Base-by-base conservation (phyloP, 2,329 filamentous ascomycete genomes). In the Nothomitra cinnamomea region DNA sequence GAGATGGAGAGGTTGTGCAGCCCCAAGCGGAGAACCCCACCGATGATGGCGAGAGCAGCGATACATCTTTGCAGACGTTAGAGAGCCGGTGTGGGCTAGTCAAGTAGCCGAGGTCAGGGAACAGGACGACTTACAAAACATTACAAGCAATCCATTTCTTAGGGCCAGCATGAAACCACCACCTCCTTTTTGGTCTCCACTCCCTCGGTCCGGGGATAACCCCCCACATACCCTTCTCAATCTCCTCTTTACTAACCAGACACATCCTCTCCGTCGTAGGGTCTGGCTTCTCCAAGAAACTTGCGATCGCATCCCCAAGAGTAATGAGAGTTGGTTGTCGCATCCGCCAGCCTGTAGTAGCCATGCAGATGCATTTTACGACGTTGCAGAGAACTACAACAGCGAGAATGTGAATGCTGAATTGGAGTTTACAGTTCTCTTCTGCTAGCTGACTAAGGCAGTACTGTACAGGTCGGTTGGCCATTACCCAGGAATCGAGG, bases 381-480 rank as follows among this genome's bases (percentile, higher is more conserved):
- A 15, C 17, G n/a, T 53, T 53, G 24, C 51, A 53, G 1, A 19
- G 2, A n/a, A 53, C 45, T 5, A 53, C 51, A 13, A 51, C 49
- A 13, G 36, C 7, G 21, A 51, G 24, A n/a, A 51, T 51, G 13
- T 47, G 43, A 10, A 47, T 12, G 22, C 43, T 47, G 22, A 47
- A 47, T 15, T 47, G 43, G 6, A 47, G 43, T 17, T 15, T 47
- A 15, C 43, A 47, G 7, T 25, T 47, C 13, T 47, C 43, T 1
- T 8, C 10, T 3, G 17, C 43, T 1, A 2, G 43, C 21, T 25
- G 6, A 13, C 6, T 12, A 24, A 47, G 43, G 21, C 43, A 47
- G 22, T 47, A 47, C 10, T 3, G 3, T 5, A 47, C 21, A 24
- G 1, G 5, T 6, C n/a, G 21, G 7, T 24, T 15, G 8, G 43